Conservation (phyloP, 441 rosid genomes). For the Adansonia gregorii region DNA sequence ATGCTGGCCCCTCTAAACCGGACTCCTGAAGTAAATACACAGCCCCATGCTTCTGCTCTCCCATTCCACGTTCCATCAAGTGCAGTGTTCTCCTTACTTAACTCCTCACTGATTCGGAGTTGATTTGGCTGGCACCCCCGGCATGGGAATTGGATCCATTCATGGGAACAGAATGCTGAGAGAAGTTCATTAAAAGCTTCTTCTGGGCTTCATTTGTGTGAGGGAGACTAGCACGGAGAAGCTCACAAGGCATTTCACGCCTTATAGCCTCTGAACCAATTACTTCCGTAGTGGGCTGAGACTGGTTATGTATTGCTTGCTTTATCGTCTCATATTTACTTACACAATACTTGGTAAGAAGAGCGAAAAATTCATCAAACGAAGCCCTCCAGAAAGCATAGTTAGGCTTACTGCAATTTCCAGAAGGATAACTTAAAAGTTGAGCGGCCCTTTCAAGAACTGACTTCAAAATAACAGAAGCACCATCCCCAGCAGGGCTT, state of each 20-base stretch:
- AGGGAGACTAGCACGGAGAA: slow-evolving; percentile 84
- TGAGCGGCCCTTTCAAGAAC: slow-evolving; percentile 79
- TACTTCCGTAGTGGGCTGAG: slow-evolving; percentile 51
- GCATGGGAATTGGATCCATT: slow-evolving; percentile 48
- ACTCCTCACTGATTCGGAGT: slow-evolving; percentile 64
- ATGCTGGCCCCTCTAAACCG: background rate
- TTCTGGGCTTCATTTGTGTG: slow-evolving; percentile 83
- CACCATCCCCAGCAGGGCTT: slow-evolving; percentile 88
- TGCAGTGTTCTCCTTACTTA: background rate
- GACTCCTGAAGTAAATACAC: background rate
- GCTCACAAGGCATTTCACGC: slow-evolving; percentile 95
- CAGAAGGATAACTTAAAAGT: slow-evolving; percentile 48
- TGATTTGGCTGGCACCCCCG: slow-evolving; percentile 51
- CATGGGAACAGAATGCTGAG: slow-evolving; percentile 50
- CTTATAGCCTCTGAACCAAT: slow-evolving; percentile 70
- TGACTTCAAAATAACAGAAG: slow-evolving; percentile 66
- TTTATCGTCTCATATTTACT: slow-evolving; percentile 78
- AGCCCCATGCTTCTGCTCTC: background rate
- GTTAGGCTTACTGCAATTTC: slow-evolving; percentile 51
- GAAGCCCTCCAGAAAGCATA: slow-evolving; percentile 94
- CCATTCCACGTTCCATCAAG: slow-evolving; percentile 2
- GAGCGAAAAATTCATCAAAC: slow-evolving; percentile 85
- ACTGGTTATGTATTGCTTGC: slow-evolving; percentile 54
- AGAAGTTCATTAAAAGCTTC: slow-evolving; percentile 65
- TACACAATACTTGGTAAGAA: slow-evolving; percentile 89